Evolutionary conservation across 805 yeast genomes (phyloP), one percentile per base, ranked within the genome.

Genomic region (Kluyveromyces lactis): DNA sequence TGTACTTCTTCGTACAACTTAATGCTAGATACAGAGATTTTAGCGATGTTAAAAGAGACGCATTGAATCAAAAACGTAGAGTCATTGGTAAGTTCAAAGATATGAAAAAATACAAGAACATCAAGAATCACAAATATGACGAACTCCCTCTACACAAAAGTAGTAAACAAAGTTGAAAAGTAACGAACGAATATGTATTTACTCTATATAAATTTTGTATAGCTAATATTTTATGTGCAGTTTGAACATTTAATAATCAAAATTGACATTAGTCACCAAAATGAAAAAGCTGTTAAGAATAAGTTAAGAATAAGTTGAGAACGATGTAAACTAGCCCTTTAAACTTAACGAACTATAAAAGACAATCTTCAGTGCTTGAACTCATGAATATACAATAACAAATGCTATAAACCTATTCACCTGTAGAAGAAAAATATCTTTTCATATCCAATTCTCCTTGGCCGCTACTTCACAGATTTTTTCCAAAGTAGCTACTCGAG

Each of bases 1-100:
- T 82, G 81, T 83, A 81, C 55, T 46, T 77, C 43, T 81, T 83
- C 58, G 67, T 81, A 10, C 67, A 64, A 50, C 41, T 73, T 38
- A 83, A 80, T 51, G 71, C 66, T 42, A 64, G 68, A 26, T 78
- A 77, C 50, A 68, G 79, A 53, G 81, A 76, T 49, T 62, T 76
- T 33, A 62, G 74, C 2, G 62, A 54, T 21, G 55, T 75, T 29
- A 68, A 67, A 37, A 61, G 50, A 15, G 52, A 50, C 26, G 64
- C 60, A 3, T 51, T 58, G 45, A 61, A 56, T 24, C 52, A 58
- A 26, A 62, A 53, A 40, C 72, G 61, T 41, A 66, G 56, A 44
- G 63, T 64, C 1, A 42, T 69, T 29, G 72, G 72, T 35, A 63
- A 58, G 39, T 55, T 68, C 37, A 58, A 62, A 29, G 61, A 62